phyloP scores from a whole-genome alignment of 768 basidiomycete genomes.

The Lentinula lateritia region DNA sequence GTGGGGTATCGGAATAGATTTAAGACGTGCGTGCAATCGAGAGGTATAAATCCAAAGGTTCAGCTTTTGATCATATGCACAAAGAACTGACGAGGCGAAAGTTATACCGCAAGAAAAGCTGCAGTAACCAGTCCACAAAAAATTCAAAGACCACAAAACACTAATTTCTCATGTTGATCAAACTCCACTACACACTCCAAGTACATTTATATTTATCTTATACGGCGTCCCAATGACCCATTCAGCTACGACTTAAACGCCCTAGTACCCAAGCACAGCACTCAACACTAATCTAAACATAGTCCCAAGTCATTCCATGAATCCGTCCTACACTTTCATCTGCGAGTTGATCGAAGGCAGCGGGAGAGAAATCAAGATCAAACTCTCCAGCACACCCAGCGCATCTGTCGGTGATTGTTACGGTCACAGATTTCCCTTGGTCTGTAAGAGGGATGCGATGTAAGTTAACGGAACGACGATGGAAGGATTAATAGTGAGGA shows the following conservation, averaged over 20 bases:
- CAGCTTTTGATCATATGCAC: no score
- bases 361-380: conserved; percentile 8
- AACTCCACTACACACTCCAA: no score
- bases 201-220: no score
- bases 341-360: conserved; percentile 4
- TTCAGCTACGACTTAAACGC: background rate
- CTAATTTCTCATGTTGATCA: no score
- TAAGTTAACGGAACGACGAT: background rate
- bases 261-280: background rate
- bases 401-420: conserved; percentile 8
- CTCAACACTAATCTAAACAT: background rate
- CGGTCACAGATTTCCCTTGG: conserved; percentile 10
- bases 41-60: no score
- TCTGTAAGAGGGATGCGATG: background rate
- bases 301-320: background rate
- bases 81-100: no score
- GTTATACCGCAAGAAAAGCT: no score
- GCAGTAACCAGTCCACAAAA: no score
- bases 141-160: no score
- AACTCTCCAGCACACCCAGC: conserved; percentile 6
- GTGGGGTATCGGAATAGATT: no score
- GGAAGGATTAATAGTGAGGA: background rate
- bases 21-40: no score
- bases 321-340: background rate
- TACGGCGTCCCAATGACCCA: background rate